phyloP scores from a whole-genome alignment of 208 protist genomes.

The Leishmania tarentolae region DNA sequence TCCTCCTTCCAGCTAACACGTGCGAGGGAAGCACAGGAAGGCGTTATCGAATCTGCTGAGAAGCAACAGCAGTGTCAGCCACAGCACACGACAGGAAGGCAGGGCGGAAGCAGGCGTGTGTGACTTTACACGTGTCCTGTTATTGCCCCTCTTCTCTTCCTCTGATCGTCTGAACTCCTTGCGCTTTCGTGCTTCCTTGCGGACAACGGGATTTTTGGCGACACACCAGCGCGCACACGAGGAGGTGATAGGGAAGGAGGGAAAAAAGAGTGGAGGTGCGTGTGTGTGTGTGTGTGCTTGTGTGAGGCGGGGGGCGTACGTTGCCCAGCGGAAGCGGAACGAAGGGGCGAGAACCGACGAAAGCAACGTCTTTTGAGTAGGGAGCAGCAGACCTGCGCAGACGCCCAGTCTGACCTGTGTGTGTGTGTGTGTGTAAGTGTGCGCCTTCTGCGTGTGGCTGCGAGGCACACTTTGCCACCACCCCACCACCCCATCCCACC shows the following conservation, averaged over 20 bases:
- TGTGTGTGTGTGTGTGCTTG: no score
- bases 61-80: not conserved
- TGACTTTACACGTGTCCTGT: not conserved
- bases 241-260: no score
- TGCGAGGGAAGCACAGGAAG: not conserved
- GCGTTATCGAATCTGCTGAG: not conserved
- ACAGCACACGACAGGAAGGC: no score
- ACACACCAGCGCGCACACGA: no score
- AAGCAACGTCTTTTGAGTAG: not conserved
- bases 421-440: not conserved
- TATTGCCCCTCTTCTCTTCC: not conserved
- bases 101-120: not conserved
- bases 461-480: not conserved
- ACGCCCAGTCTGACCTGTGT: not conserved
- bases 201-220: no score
- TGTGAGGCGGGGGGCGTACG: no score
- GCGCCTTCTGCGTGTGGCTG: not conserved
- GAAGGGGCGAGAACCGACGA: not conserved
- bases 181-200: no score
- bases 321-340: no score
- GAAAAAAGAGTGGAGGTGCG: no score
- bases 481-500: no score
- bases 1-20: not conserved
- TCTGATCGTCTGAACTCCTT: not conserved
- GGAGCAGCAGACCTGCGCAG: not conserved